Evolutionary conservation across 1,139 yeast genomes (phyloP).

Genomic region (Magnusiomyces suaveolens): DNA sequence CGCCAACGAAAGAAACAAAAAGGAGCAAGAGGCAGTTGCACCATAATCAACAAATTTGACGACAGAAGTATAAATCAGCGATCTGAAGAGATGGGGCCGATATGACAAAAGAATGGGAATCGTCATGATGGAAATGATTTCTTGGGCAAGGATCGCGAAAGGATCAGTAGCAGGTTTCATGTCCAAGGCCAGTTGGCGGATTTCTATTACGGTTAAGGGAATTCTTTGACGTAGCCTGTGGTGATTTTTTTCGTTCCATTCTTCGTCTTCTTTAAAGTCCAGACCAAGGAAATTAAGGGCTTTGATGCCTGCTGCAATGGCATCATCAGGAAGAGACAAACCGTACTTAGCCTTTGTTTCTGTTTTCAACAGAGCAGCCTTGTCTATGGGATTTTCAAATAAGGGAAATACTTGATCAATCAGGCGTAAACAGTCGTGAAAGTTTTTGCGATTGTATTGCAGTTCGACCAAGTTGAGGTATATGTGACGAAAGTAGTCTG

Average conservation of each 20-base stretch:
- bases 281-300: conserved; percentile 23
- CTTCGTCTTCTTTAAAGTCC: conserved; percentile 32
- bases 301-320: conserved; percentile 25
- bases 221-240: conserved; percentile 29
- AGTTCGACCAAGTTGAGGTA: conserved; percentile 23
- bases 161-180: conserved; percentile 29
- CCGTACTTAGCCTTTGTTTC: conserved; percentile 38
- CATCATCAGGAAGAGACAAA: conserved; percentile 32
- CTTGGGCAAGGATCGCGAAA: conserved; percentile 34
- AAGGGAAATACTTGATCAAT: conserved; percentile 18
- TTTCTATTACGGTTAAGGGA: conserved; percentile 40
- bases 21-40: conserved; percentile 28
- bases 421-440: conserved; percentile 21
- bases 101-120: conserved; percentile 27
- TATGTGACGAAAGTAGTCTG: conserved; percentile 20
- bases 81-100: conserved; percentile 21
- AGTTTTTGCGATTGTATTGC: conserved; percentile 23
- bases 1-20: conserved; percentile 30
- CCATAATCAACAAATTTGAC: conserved; percentile 30
- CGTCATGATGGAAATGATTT: conserved; percentile 38
- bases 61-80: conserved; percentile 28
- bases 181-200: conserved; percentile 31
- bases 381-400: conserved; percentile 19
- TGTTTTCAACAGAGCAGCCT: conserved; percentile 27
- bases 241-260: conserved; percentile 26